Conservation (phyloP, 352 stramenopile species). For the Globisporangium cylindrosporum region DNA sequence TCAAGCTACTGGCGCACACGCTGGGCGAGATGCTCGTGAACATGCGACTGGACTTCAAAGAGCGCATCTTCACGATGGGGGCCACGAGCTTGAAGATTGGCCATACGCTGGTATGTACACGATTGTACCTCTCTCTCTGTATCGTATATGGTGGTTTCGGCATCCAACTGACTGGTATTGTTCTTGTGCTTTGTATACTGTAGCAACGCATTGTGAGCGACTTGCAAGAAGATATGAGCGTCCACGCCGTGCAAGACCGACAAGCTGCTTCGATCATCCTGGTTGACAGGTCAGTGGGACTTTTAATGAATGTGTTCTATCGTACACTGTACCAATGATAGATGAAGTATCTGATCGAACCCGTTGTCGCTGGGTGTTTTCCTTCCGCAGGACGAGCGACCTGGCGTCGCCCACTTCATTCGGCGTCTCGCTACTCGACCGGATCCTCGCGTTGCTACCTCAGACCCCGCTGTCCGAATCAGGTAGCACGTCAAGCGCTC, state of each 20-base stretch:
- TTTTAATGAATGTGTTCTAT: not conserved
- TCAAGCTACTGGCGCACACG: conserved; percentile 65
- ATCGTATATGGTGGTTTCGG: too few relatives aligned
- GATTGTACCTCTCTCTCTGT: too few relatives aligned
- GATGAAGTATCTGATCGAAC: not conserved
- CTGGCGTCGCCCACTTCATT: conserved; percentile 64
- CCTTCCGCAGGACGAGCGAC: conserved; percentile 49
- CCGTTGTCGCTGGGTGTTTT: not conserved
- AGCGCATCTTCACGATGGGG: conserved; percentile 69
- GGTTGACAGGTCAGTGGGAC: conserved; percentile 49
- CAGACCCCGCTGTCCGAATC: conserved; percentile 31
- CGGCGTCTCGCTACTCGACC: conserved; percentile 63
- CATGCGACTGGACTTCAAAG: conserved; percentile 53
- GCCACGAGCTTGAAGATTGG: conserved; percentile 76
- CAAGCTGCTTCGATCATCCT: conserved; percentile 60
- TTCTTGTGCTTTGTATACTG: not conserved
- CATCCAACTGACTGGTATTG: not conserved
- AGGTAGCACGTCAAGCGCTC: not conserved
- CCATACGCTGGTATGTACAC: conserved; percentile 49
- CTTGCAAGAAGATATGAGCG: conserved; percentile 41
- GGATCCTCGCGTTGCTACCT: conserved; percentile 58
- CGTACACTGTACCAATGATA: not conserved
- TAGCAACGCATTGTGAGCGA: conserved; percentile 61
- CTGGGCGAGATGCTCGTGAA: conserved; percentile 55
- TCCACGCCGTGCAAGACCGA: conserved; percentile 32